Evolutionary conservation across 139 green algal species (phyloP).

Genomic region (Bryopsis sp.): DNA sequence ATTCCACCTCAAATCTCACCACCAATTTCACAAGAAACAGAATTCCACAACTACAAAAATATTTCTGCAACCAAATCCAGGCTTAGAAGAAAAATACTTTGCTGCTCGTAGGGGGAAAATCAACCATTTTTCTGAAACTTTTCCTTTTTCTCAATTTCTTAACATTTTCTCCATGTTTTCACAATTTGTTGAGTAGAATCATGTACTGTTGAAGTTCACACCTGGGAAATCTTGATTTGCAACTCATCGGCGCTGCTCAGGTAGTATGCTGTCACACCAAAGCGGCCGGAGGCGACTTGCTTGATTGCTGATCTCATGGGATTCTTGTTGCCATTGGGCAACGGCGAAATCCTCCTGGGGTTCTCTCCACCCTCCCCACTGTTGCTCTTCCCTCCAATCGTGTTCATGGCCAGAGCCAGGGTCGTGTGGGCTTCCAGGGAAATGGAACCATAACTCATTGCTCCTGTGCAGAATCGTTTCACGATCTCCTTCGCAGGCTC

Average conservation of each 20-base stretch:
- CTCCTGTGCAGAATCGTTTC: slow-evolving; percentile 84
- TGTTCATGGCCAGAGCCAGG: slow-evolving; percentile 91
- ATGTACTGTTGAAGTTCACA: neutral
- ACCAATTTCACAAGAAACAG: slow-evolving; percentile 1
- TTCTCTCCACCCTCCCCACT: slow-evolving; percentile 91
- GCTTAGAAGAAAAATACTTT: too few species aligned
- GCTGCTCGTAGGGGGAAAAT: too few species aligned
- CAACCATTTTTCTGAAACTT: too few species aligned
- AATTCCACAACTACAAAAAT: too few species aligned
- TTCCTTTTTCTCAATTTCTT: too few species aligned
- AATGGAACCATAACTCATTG: slow-evolving; percentile 79
- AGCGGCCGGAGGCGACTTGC: slow-evolving; percentile 75
- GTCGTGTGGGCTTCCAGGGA: slow-evolving; percentile 87
- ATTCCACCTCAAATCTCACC: neutral
- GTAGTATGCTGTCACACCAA: slow-evolving; percentile 89
- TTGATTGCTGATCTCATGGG: slow-evolving; percentile 83
- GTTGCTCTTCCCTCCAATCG: slow-evolving; percentile 77
- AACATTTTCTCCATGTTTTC: too few species aligned
- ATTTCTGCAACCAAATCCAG: too few species aligned
- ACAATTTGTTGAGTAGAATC: too few species aligned
- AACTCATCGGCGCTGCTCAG: slow-evolving; percentile 92
- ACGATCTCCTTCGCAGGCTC: slow-evolving; percentile 82
- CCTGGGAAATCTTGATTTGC: slow-evolving; percentile 91
- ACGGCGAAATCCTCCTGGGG: slow-evolving; percentile 58
- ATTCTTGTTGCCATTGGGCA: slow-evolving; percentile 72